Evolutionary conservation across 495 filamentous ascomycete genomes (phyloP).

Genomic region (Polyplosphaeria fusca): DNA sequence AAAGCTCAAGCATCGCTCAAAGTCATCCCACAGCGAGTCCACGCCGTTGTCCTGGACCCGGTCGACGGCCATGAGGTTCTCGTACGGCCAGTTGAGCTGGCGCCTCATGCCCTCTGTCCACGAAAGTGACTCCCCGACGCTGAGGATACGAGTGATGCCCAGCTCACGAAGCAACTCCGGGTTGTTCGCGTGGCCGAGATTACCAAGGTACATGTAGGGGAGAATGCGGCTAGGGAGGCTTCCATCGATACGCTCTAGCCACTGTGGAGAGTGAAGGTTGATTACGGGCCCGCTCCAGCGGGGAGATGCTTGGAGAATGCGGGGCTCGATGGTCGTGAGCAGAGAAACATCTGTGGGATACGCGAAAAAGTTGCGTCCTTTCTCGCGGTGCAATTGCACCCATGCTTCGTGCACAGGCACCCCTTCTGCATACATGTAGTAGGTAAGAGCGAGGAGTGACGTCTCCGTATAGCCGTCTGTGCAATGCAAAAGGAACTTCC

Average conservation of each 20-base stretch:
- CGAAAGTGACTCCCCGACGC: conserved; percentile 84
- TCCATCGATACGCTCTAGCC: conserved; percentile 83
- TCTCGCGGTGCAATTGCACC: conserved; percentile 76
- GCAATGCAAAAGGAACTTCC: conserved; percentile 82
- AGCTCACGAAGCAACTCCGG: conserved; percentile 72
- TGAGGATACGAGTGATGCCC: conserved; percentile 83
- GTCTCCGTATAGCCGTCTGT: conserved; percentile 95
- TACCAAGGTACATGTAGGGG: conserved; percentile 95
- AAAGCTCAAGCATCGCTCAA: conserved; percentile 82
- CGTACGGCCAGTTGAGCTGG: conserved; percentile 61
- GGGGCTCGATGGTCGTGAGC: conserved; percentile 67
- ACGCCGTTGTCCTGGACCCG: conserved; percentile 95
- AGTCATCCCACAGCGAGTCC: conserved; percentile 83
- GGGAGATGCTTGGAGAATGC: conserved; percentile 60
- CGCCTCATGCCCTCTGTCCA: conserved; percentile 64
- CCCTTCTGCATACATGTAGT: conserved; percentile 85
- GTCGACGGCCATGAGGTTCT: conserved; percentile 75
- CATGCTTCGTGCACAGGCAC: conserved; percentile 78
- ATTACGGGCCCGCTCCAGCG: conserved; percentile 24
- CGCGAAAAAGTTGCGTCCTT: conserved; percentile 89
- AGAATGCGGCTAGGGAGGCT: conserved; percentile 84
- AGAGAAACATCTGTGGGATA: conserved; percentile 86
- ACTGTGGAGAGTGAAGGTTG: conserved; percentile 57
- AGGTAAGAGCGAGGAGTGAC: conserved; percentile 79
- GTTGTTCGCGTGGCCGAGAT: conserved; percentile 89